Evolutionary conservation across 805 yeast species (phyloP), one percentile per base, ranked within the genome.

Genomic region (Candida qinlingensis): DNA sequence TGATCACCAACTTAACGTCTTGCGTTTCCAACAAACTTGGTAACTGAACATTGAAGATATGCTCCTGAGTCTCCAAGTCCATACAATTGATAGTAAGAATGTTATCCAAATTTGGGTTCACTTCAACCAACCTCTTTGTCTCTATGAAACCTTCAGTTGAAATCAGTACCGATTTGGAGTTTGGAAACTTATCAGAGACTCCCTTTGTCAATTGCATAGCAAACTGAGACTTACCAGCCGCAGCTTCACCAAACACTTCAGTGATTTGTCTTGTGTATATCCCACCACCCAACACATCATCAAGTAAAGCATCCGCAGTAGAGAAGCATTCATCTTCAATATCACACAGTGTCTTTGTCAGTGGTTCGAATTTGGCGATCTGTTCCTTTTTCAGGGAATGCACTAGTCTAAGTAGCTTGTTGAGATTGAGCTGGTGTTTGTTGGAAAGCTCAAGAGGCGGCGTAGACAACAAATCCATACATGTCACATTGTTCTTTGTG

Each of bases 211-310:
- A 57, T 54, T 85, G 92, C 69, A 83, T 74, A 28, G 86, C 67
- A 4, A 91, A 66, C 55, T 91, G 95, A 0, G 97, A 83, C 59
- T 92, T 92, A 0, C 97, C 98, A 1, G 86, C 76, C 0, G 95
- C 87, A 44, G 95, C 81, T 28, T 84, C 85, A 0, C 98, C 98
- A 56, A 81, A 82, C 4, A 92, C 62, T 67, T 91, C 98, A 0
- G 90, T 82, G 2, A 85, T 61, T 27, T 73, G 65, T 3, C 82
- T 78, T 3, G 76, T 62, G 2, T 69, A 74, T 4, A 85, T 69
- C 0, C 91, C 92, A 4, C 83, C 84, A 37, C 72, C 69, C 5
- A 85, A 60, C 0, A 68, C 49, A 8, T 54, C 58, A 58, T 85
- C 91, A 1, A 85, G 53, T 5, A 53, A 56, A 1, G 59, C 61